Percentiles rank a stretch among this genome's conserved stretches.
Conservation (phyloP, 352 stramenopile genomes). For the Thalassiosira oceanica region DNA sequence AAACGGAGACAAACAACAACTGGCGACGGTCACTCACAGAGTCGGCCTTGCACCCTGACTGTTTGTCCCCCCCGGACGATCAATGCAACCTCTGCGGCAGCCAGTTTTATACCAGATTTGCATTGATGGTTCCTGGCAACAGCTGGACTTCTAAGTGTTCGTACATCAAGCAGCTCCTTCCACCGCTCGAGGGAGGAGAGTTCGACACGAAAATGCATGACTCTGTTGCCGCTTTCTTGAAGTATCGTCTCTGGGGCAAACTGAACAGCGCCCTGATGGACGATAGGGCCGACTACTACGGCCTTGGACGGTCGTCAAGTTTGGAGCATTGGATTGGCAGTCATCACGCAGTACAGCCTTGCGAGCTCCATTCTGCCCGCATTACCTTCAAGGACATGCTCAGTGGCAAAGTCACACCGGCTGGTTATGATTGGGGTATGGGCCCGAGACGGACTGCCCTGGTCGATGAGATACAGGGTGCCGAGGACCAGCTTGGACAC, state of each 20-base stretch:
- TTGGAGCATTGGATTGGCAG: slow-evolving; percentile 52
- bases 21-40: slow-evolving; percentile 48
- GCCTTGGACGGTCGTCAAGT: slow-evolving; percentile 40
- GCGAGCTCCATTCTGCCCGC: slow-evolving; percentile 39
- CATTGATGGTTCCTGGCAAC: slow-evolving; percentile 51
- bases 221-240: slow-evolving; percentile 36
- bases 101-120: slow-evolving; percentile 46
- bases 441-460: slow-evolving; percentile 25
- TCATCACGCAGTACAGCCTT: slow-evolving; percentile 40
- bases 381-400: slow-evolving; percentile 21
- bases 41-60: slow-evolving; percentile 39
- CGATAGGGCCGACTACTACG: slow-evolving; percentile 47
- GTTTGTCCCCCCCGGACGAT: slow-evolving; percentile 32
- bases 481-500: slow-evolving; percentile 3
- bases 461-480: slow-evolving; percentile 13
- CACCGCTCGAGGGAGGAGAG: slow-evolving; percentile 32
- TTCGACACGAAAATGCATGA: slow-evolving; percentile 36
- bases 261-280: slow-evolving; percentile 20
- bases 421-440: slow-evolving; percentile 50
- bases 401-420: slow-evolving; percentile 8
- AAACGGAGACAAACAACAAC: slow-evolving; percentile 31
- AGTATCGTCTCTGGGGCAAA: slow-evolving; percentile 23
- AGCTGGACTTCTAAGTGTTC: slow-evolving; percentile 69
- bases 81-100: slow-evolving; percentile 52
- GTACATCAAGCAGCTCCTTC: slow-evolving; percentile 48